A percentile compares a stretch with the other conserved stretches of the same genome.
These are phyloP conservation scores for Ophiocordyceps camponoti-saundersi DNA, from an alignment of 2,329 filamentous ascomycete genomes.

Conservation along the genomic window DNA sequence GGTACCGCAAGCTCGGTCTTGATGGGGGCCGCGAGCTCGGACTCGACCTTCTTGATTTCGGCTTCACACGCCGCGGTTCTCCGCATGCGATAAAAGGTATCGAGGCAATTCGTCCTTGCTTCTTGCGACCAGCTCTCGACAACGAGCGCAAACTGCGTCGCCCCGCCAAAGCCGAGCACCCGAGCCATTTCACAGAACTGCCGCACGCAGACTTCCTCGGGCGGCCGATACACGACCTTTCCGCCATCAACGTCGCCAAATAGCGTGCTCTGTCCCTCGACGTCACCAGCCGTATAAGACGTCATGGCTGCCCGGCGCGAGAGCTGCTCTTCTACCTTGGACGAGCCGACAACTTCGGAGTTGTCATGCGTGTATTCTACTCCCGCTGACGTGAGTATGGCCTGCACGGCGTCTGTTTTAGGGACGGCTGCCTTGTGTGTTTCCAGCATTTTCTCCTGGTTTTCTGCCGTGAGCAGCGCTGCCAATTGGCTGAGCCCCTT, in stretches of 20 bases:
- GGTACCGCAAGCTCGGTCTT: neutral
- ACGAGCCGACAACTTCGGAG: slow-evolving; percentile 81
- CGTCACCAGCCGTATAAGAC: slow-evolving; percentile 23
- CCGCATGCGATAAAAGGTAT: slow-evolving; percentile 60
- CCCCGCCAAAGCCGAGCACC: slow-evolving; percentile 57
- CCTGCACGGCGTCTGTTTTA: slow-evolving; percentile 62
- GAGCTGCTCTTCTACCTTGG: slow-evolving; percentile 76
- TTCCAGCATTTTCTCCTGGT: slow-evolving; percentile 21
- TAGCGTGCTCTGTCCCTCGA: slow-evolving; percentile 34
- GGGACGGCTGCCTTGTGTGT: slow-evolving; percentile 19
- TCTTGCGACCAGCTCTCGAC: slow-evolving; percentile 86
- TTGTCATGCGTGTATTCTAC: slow-evolving; percentile 96
- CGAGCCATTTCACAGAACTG: slow-evolving; percentile 88
- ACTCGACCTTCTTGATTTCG: slow-evolving; percentile 1
- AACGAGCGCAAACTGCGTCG: slow-evolving; percentile 72
- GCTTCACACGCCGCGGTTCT: slow-evolving; percentile 5
- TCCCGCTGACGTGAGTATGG: slow-evolving; percentile 73
- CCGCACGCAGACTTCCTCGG: slow-evolving; percentile 52
- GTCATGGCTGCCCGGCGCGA: slow-evolving; percentile 57
- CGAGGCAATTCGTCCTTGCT: slow-evolving; percentile 59
- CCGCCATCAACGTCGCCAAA: slow-evolving; percentile 31
- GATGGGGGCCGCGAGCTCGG: neutral
- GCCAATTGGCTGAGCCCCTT: slow-evolving; percentile 60
- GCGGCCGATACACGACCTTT: slow-evolving; percentile 45
- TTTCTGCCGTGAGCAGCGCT: slow-evolving; percentile 26